These are phyloP conservation scores for Claviceps sp. DNA, from an alignment of 2,329 filamentous ascomycete genomes.

Conservation along the genomic window DNA sequence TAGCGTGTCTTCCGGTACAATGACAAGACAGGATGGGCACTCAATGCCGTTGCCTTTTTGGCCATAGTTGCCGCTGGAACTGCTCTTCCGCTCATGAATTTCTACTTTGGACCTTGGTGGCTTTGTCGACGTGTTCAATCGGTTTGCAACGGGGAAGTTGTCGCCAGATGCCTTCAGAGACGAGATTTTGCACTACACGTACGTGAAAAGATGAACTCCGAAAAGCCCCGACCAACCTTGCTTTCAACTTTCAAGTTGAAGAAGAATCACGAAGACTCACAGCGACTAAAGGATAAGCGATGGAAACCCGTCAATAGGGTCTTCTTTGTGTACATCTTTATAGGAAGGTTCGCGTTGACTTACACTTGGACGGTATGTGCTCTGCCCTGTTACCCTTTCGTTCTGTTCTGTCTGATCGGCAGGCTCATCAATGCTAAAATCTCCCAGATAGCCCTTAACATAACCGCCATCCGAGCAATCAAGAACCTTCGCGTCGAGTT, in stretches of 20 bases:
- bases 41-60: constrained; percentile 22
- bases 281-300: background rate
- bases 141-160: constrained; percentile 34
- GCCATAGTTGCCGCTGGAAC: constrained; percentile 25
- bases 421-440: background rate
- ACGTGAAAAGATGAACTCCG: constrained; percentile 1
- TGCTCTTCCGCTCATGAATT: constrained; percentile 40
- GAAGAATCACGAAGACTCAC: too few species aligned
- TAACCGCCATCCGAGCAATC: constrained; percentile 23
- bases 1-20: constrained; percentile 27
- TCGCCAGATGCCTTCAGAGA: constrained; percentile 33
- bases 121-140: constrained; percentile 41
- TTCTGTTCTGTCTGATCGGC: background rate
- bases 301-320: background rate
- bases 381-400: background rate
- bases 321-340: constrained; percentile 44
- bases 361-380: constrained; percentile 20
- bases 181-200: constrained; percentile 32
- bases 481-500: constrained; percentile 24
- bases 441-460: constrained; percentile 21
- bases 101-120: constrained; percentile 48
- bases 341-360: constrained; percentile 31
- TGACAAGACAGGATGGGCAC: constrained; percentile 16
- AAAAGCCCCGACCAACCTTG: too few species aligned
- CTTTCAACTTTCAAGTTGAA: background rate